Percentiles rank a stretch among this genome's conserved stretches.
These are phyloP conservation scores for Colletotrichum destructivum DNA, from an alignment of 2,329 filamentous ascomycete species.

Conservation along the genomic window DNA sequence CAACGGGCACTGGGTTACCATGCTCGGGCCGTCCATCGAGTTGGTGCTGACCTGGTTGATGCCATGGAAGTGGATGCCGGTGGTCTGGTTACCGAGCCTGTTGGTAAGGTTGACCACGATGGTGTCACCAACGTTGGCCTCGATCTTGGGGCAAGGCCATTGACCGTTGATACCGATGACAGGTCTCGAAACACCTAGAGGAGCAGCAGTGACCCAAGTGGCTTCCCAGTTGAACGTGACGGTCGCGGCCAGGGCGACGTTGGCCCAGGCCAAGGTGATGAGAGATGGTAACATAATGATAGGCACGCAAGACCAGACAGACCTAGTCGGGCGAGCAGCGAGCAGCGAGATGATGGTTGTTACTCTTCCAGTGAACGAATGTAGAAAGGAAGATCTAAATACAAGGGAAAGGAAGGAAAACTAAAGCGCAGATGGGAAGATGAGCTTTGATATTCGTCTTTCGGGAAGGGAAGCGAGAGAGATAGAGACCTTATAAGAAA, in stretches of 20 bases:
- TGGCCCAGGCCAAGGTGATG: constrained; percentile 44
- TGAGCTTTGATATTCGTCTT: background rate
- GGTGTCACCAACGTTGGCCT: constrained; percentile 66
- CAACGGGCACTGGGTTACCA: constrained; percentile 69
- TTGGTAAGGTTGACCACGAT: constrained; percentile 66
- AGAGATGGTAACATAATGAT: constrained; percentile 28
- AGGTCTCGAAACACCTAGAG: constrained; percentile 55
- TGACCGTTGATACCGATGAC: constrained; percentile 71
- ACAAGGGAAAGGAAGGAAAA: constrained; percentile 8
- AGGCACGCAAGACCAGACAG: constrained; percentile 14
- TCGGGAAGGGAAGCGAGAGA: background rate
- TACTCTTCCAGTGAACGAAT: constrained; percentile 33
- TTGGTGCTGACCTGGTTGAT: constrained; percentile 67
- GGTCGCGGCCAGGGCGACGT: constrained; percentile 48
- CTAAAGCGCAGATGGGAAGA: constrained; percentile 14
- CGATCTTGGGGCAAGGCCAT: constrained; percentile 73
- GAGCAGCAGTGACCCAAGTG: constrained; percentile 57
- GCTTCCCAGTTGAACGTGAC: constrained; percentile 57
- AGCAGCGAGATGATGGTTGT: constrained; percentile 4
- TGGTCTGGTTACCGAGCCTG: constrained; percentile 66
- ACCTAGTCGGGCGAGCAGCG: constrained; percentile 14
- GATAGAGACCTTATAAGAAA: constrained; percentile 27
- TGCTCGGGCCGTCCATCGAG: constrained; percentile 72
- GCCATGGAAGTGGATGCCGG: constrained; percentile 72
- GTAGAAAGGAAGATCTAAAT: constrained; percentile 24